These are phyloP conservation scores for Psidium friedrichsthalianum DNA, from an alignment of 345 rosid genomes.

Conservation along the genomic window DNA sequence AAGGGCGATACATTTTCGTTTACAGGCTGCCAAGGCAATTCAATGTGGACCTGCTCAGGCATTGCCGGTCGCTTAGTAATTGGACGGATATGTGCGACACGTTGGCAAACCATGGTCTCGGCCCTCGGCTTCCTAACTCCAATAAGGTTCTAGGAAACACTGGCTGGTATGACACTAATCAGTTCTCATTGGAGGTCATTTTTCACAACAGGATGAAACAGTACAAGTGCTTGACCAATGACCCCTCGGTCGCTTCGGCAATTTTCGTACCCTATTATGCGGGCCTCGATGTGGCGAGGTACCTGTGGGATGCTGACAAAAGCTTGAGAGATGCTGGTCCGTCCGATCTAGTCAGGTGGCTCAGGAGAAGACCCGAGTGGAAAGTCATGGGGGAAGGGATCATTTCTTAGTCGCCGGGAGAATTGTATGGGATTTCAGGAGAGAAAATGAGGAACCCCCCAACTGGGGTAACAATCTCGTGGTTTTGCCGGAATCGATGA, in stretches of 20 bases:
- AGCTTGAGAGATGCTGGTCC: conserved; percentile 48
- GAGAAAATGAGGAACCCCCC: conserved; percentile 25
- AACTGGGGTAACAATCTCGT: conserved; percentile 76
- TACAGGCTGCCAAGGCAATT: conserved; percentile 47
- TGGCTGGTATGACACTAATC: conserved; percentile 71
- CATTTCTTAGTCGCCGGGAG: conserved; percentile 88
- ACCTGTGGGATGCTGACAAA: conserved; percentile 40
- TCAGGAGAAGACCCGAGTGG: conserved; percentile 57
- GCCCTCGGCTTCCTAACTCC: conserved; percentile 27
- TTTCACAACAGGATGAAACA: conserved; percentile 75
- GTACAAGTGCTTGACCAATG: conserved; percentile 56
- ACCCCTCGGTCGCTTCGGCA: conserved; percentile 61
- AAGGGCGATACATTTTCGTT: conserved; percentile 43
- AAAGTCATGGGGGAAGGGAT: conserved; percentile 52
- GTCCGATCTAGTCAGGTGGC: conserved; percentile 43
- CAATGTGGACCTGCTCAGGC: conserved; percentile 55
- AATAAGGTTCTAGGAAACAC: conserved; percentile 20
- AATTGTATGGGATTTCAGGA: conserved; percentile 78
- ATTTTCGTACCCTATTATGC: conserved; percentile 68
- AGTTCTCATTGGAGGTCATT: conserved; percentile 68
- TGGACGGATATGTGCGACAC: conserved; percentile 60
- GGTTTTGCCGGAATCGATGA: conserved; percentile 51
- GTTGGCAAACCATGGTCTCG: conserved; percentile 46
- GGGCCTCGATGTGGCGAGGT: conserved; percentile 62
- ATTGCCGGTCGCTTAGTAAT: conserved; percentile 39